Conservation (phyloP, 2,329 filamentous ascomycete species). For the Penicillium janthinellum region DNA sequence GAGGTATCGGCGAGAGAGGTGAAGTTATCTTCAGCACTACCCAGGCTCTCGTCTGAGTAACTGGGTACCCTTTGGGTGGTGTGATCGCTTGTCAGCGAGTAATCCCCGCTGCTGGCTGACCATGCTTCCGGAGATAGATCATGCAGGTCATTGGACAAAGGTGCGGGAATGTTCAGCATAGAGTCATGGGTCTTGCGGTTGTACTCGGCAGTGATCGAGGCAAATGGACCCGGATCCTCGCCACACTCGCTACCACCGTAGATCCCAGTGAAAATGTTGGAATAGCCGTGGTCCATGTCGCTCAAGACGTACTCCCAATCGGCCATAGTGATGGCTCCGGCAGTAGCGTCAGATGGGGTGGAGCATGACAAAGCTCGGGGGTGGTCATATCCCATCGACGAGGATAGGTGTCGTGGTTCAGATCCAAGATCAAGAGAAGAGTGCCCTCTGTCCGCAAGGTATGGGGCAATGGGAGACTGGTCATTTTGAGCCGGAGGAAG, state of each 20-base stretch:
- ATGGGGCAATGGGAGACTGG: slow-evolving; percentile 19
- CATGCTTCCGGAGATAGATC: slow-evolving; percentile 43
- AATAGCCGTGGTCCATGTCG: slow-evolving; percentile 74
- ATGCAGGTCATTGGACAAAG: slow-evolving; percentile 32
- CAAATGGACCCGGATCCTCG: slow-evolving; percentile 38
- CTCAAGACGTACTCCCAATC: slow-evolving; percentile 85
- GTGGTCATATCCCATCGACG: slow-evolving; percentile 44
- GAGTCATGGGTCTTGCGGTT: slow-evolving; percentile 29
- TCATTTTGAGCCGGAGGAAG: slow-evolving; percentile 29
- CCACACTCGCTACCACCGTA: slow-evolving; percentile 48
- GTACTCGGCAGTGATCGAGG: slow-evolving; percentile 37
- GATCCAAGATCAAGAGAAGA: slow-evolving; percentile 25
- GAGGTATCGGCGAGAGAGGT: slow-evolving; percentile 25
- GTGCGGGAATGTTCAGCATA: slow-evolving; percentile 20
- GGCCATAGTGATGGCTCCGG: slow-evolving; percentile 55
- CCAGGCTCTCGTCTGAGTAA: slow-evolving; percentile 62
- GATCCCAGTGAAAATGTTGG: slow-evolving; percentile 70
- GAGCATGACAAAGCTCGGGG: slow-evolving; percentile 43
- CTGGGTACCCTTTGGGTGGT: slow-evolving; percentile 58
- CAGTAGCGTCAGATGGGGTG: slow-evolving; percentile 44
- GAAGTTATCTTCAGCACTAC: slow-evolving; percentile 53
- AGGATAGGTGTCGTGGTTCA: slow-evolving; percentile 51
- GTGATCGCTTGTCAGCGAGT: slow-evolving; percentile 30
- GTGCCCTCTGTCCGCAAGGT: slow-evolving; percentile 17
- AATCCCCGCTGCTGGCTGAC: slow-evolving; percentile 45